These are phyloP conservation scores for Rhododendron griersonianum DNA, from an alignment of 148 eudicot genomes.

Conservation along the genomic window DNA sequence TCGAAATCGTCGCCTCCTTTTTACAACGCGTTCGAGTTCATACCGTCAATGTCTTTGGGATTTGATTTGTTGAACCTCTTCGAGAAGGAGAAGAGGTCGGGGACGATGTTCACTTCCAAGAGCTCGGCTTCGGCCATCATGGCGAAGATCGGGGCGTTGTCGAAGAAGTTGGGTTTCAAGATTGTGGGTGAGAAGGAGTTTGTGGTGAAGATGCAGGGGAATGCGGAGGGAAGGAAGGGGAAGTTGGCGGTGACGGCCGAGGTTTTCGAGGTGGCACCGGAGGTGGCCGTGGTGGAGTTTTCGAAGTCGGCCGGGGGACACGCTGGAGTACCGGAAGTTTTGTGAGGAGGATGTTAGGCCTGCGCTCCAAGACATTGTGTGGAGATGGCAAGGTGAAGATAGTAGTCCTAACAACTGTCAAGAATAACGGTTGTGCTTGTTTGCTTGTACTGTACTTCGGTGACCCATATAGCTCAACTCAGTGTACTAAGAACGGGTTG, in stretches of 20 bases:
- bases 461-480: not conserved
- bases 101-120: conserved; percentile 63
- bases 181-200: conserved; percentile 40
- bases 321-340: conserved; percentile 74
- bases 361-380: conserved; percentile 72
- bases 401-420: not conserved
- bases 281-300: conserved; percentile 78
- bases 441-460: not conserved
- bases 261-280: conserved; percentile 87
- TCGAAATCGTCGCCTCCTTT: conserved; percentile 53
- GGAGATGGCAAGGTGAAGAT: conserved; percentile 88
- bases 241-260: conserved; percentile 58
- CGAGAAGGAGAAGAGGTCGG: conserved; percentile 33
- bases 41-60: conserved; percentile 84
- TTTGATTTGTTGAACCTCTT: conserved; percentile 71
- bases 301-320: conserved; percentile 78
- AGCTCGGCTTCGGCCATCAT: conserved; percentile 45
- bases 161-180: conserved; percentile 42
- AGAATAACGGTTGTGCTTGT: not conserved
- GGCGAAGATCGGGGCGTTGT: conserved; percentile 24
- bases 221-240: conserved; percentile 65
- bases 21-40: conserved; percentile 80
- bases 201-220: conserved; percentile 53
- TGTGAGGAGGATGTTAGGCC: conserved; percentile 79
- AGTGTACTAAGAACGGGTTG: not conserved